A percentile compares a stretch with the other conserved stretches of the same genome.
These are phyloP conservation scores for Albifimbria verrucaria DNA, from an alignment of 2,329 filamentous ascomycete genomes.

Conservation along the genomic window DNA sequence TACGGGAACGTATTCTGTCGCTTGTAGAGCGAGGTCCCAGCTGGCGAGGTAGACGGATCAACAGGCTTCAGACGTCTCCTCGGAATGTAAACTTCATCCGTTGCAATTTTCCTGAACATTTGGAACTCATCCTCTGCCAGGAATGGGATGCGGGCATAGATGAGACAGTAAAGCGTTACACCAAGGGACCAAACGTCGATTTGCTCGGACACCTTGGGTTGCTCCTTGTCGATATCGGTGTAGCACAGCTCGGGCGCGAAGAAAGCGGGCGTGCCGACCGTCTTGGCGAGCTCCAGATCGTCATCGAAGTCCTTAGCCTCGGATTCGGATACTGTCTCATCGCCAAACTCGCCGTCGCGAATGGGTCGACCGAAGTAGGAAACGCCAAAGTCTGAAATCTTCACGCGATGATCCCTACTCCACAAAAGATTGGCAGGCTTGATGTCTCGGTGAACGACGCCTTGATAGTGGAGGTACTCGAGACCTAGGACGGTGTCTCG, in stretches of 20 bases:
- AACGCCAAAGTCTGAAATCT: conserved; percentile 98
- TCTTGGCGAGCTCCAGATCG: conserved; percentile 94
- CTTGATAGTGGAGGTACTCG: conserved; percentile 88
- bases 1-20: conserved; percentile 63
- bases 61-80: conserved; percentile 75
- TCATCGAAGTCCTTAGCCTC: conserved; percentile 88
- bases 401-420: conserved; percentile 80
- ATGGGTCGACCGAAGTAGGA: conserved; percentile 93
- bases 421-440: conserved; percentile 89
- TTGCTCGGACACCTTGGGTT: conserved; percentile 80
- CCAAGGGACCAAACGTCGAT: conserved; percentile 98
- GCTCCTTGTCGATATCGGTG: conserved; percentile 68
- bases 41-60: conserved; percentile 55
- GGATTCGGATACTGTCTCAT: conserved; percentile 71
- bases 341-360: conserved; percentile 69
- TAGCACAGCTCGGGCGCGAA: conserved; percentile 96
- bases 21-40: conserved; percentile 52
- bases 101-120: conserved; percentile 88
- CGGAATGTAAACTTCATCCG: conserved; percentile 88
- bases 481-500: conserved; percentile 89
- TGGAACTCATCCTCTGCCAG: conserved; percentile 87
- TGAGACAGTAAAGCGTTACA: conserved; percentile 91
- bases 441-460: conserved; percentile 80
- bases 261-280: conserved; percentile 94
- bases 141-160: conserved; percentile 92